Evolutionary conservation across 768 basidiomycete genomes (phyloP).

Genomic region (Tylopilus felleus): DNA sequence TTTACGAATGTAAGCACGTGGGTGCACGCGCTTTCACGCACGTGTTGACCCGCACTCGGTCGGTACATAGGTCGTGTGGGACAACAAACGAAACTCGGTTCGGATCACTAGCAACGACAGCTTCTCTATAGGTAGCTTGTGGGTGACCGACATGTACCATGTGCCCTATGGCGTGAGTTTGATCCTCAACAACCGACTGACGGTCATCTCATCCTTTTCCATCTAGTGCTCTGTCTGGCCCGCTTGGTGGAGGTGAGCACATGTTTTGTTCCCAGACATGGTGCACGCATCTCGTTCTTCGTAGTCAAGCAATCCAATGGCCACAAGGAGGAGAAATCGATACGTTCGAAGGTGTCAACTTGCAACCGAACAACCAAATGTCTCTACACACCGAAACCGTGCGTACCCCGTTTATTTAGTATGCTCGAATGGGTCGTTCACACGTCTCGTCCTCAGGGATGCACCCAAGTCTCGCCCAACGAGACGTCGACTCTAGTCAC

Average conservation of each 20-base stretch:
- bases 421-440: background rate
- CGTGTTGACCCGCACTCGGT: background rate
- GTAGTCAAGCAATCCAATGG: slow-evolving; percentile 54
- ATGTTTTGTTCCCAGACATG: background rate
- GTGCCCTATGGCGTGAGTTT: slow-evolving; percentile 57
- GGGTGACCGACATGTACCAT: slow-evolving; percentile 63
- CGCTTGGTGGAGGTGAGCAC: slow-evolving; percentile 47
- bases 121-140: slow-evolving; percentile 58
- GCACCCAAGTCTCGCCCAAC: slow-evolving; percentile 46
- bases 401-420: slow-evolving; percentile 11
- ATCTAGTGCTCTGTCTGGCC: slow-evolving; percentile 70
- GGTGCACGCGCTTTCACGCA: background rate
- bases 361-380: slow-evolving; percentile 61
- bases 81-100: slow-evolving; percentile 64
- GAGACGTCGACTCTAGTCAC: slow-evolving; percentile 51
- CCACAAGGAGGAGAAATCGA: slow-evolving; percentile 72
- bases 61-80: slow-evolving; percentile 29
- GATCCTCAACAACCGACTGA: background rate
- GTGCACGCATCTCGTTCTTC: background rate
- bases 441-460: slow-evolving; percentile 36
- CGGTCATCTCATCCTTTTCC: slow-evolving; percentile 1
- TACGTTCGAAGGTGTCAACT: slow-evolving; percentile 80
- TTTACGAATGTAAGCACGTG: slow-evolving; percentile 42
- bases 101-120: slow-evolving; percentile 57
- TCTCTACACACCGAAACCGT: slow-evolving; percentile 67